These are phyloP conservation scores for Coniella vitis DNA, from an alignment of 2,329 filamentous ascomycete species.

Conservation along the genomic window DNA sequence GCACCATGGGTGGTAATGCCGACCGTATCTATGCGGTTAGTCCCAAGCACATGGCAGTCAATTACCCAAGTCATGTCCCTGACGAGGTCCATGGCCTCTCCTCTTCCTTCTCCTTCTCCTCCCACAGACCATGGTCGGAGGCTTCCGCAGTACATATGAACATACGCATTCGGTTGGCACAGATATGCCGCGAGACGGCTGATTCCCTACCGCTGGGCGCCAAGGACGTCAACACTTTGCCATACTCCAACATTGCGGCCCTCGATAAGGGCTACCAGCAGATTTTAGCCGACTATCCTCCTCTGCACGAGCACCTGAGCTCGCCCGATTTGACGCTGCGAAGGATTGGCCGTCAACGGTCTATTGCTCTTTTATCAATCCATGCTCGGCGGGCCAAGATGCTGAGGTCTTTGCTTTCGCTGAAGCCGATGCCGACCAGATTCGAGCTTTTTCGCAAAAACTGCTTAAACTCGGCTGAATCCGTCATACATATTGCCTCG, in stretches of 20 bases:
- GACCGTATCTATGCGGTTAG: slow-evolving; percentile 31
- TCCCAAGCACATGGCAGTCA: slow-evolving; percentile 32
- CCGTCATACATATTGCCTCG: slow-evolving; percentile 8
- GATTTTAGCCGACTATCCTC: slow-evolving; percentile 14
- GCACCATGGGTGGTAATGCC: slow-evolving; percentile 28
- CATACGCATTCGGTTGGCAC: slow-evolving; percentile 18
- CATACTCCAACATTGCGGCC: slow-evolving; percentile 17
- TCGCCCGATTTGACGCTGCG: background rate
- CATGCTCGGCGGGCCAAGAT: slow-evolving; percentile 8
- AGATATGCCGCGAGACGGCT: slow-evolving; percentile 18
- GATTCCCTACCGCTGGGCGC: slow-evolving; percentile 16
- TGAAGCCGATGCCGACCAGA: slow-evolving; percentile 4
- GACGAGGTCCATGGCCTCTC: background rate
- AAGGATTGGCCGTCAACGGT: slow-evolving; percentile 4
- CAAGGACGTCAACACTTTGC: slow-evolving; percentile 16
- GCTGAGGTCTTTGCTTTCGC: slow-evolving; percentile 8
- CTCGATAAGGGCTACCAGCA: slow-evolving; percentile 20
- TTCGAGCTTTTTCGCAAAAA: slow-evolving; percentile 6
- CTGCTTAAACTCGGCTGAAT: slow-evolving; percentile 8
- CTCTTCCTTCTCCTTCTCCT: background rate
- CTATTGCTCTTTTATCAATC: slow-evolving; percentile 3
- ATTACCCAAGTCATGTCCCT: slow-evolving; percentile 30
- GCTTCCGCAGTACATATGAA: background rate
- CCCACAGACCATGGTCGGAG: slow-evolving; percentile 7
- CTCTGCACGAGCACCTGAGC: background rate